Evolutionary conservation across 352 stramenopile genomes (phyloP).

Genomic region (Globisporangium parvum): DNA sequence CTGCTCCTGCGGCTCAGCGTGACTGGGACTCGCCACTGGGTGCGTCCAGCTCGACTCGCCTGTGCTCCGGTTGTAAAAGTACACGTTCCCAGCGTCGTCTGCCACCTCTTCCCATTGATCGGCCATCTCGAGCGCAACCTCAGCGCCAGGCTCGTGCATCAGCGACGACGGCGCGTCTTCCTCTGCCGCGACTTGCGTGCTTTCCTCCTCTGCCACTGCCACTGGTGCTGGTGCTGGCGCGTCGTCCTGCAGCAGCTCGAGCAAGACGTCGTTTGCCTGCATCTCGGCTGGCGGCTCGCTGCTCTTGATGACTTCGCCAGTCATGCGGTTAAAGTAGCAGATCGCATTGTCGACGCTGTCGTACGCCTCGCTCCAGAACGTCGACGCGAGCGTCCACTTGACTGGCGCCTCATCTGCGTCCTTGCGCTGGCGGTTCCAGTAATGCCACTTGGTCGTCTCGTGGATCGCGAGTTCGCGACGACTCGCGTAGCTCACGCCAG

Average conservation of each 20-base stretch:
- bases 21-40: constrained; percentile 1
- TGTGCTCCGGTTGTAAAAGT: constrained; percentile 63
- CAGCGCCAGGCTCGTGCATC: neutral
- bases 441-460: constrained; percentile 75
- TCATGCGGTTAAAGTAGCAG: constrained; percentile 73
- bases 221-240: neutral
- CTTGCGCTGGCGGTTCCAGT: constrained; percentile 55
- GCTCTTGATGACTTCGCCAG: constrained; percentile 42
- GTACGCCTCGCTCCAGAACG: constrained; percentile 74
- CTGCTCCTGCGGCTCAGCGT: neutral
- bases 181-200: constrained; percentile 55
- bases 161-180: constrained; percentile 13
- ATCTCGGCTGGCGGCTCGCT: constrained; percentile 51
- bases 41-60: constrained; percentile 62
- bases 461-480: constrained; percentile 46
- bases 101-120: constrained; percentile 65
- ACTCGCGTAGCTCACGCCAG: constrained; percentile 64
- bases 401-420: constrained; percentile 24
- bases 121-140: neutral
- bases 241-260: constrained; percentile 48
- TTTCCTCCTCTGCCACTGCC: constrained; percentile 3
- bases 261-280: constrained; percentile 60
- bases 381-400: constrained; percentile 52
- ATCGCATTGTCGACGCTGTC: constrained; percentile 51
- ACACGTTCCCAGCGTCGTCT: constrained; percentile 58